These are phyloP conservation scores for Boletus subcaerulescens DNA, from an alignment of 768 basidiomycete species.

Conservation along the genomic window DNA sequence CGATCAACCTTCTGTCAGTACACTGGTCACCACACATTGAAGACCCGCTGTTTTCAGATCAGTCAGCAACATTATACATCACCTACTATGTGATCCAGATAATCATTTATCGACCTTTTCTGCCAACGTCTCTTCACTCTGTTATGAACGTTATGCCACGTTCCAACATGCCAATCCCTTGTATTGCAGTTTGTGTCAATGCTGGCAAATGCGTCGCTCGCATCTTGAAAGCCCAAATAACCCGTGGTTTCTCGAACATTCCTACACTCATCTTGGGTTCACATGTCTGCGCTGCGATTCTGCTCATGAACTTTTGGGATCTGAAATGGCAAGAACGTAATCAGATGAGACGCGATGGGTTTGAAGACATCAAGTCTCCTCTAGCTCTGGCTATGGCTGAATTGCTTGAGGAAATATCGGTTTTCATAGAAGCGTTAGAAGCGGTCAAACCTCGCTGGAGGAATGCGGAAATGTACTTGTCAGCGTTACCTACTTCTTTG, in stretches of 20 bases:
- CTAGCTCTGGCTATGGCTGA: slow-evolving; percentile 29
- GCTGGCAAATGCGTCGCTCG: slow-evolving; percentile 59
- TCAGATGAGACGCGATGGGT: slow-evolving; percentile 20
- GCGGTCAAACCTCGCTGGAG: slow-evolving; percentile 30
- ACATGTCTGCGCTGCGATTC: slow-evolving; percentile 49
- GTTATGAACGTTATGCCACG: slow-evolving; percentile 22
- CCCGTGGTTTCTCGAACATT: slow-evolving; percentile 42
- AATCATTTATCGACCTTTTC: slow-evolving; percentile 68
- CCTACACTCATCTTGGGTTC: slow-evolving; percentile 44
- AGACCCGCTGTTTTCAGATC: slow-evolving; percentile 47
- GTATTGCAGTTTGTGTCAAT: slow-evolving; percentile 54
- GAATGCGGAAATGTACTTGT: slow-evolving; percentile 33
- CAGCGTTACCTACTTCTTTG: slow-evolving; percentile 26
- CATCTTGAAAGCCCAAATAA: slow-evolving; percentile 53
- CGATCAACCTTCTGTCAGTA: slow-evolving; percentile 35
- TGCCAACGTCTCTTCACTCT: slow-evolving; percentile 40
- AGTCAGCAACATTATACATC: slow-evolving; percentile 55
- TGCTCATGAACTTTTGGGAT: slow-evolving; percentile 60
- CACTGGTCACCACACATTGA: slow-evolving; percentile 55
- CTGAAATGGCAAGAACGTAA: slow-evolving; percentile 45
- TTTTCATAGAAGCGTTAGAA: slow-evolving; percentile 30
- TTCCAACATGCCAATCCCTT: slow-evolving; percentile 42
- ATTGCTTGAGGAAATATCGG: slow-evolving; percentile 26
- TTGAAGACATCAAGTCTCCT: slow-evolving; percentile 32
- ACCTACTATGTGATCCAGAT: slow-evolving; percentile 64